These are phyloP conservation scores for Ramichloridium luteum DNA, from an alignment of 2,329 filamentous ascomycete genomes.

Conservation along the genomic window DNA sequence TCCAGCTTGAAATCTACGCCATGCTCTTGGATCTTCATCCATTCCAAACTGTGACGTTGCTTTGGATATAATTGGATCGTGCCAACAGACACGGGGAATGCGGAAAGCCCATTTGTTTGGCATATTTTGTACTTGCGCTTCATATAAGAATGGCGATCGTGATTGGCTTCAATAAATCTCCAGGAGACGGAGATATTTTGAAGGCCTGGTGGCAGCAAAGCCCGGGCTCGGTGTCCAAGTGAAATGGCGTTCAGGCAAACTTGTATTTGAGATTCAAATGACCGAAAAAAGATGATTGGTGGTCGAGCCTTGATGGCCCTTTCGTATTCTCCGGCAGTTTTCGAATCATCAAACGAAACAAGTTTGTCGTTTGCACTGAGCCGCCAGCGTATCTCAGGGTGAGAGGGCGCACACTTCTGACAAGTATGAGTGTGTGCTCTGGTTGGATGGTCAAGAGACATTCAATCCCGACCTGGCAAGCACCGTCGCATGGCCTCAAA, in stretches of 20 bases:
- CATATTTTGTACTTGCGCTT: conserved; percentile 12
- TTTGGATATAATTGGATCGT: conserved; percentile 34
- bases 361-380: conserved; percentile 22
- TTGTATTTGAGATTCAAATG: conserved; percentile 3
- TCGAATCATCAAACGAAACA: conserved; percentile 39
- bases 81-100: conserved; percentile 6
- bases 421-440: no score
- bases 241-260: conserved; percentile 20
- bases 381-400: conserved; percentile 29
- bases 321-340: conserved; percentile 40
- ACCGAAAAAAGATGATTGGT: conserved; percentile 12
- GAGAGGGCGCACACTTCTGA: conserved; percentile 27
- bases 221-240: conserved; percentile 21
- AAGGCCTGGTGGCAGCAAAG: conserved; percentile 8
- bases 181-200: conserved; percentile 4
- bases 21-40: conserved; percentile 48
- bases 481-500: conserved; percentile 19
- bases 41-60: conserved; percentile 44
- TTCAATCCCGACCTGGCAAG: no score
- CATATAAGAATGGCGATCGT: background rate
- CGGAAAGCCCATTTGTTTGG: conserved; percentile 5
- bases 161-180: conserved; percentile 17
- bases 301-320: conserved; percentile 39
- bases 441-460: no score
- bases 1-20: conserved; percentile 36